These are phyloP conservation scores for Neurospora sp. DNA, from an alignment of 495 filamentous ascomycete genomes.

Conservation along the genomic window DNA sequence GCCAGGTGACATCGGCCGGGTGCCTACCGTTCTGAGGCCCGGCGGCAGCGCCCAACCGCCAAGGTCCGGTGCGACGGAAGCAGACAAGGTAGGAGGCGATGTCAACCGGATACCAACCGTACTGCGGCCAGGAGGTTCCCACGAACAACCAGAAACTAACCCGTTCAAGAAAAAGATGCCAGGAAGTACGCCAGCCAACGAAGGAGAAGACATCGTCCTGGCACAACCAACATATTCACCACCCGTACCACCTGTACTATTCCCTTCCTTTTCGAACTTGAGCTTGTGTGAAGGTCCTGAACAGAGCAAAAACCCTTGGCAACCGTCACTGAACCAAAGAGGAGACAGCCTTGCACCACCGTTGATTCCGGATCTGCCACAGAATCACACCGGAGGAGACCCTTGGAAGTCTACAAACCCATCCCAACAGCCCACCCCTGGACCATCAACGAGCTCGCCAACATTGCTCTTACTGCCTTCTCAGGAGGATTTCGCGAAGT, in stretches of 20 bases:
- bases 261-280: slow-evolving; percentile 26
- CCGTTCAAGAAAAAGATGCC: slow-evolving; percentile 41
- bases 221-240: slow-evolving; percentile 8
- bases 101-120: slow-evolving; percentile 19
- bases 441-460: slow-evolving; percentile 14
- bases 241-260: slow-evolving; percentile 12
- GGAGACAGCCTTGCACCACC: slow-evolving; percentile 6
- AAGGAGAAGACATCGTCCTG: not conserved
- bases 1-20: slow-evolving; percentile 7
- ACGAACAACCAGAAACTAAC: slow-evolving; percentile 35
- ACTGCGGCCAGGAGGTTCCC: slow-evolving; percentile 25
- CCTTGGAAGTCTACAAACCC: slow-evolving; percentile 28
- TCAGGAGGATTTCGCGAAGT: slow-evolving; percentile 20
- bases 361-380: slow-evolving; percentile 12
- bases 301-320: slow-evolving; percentile 44
- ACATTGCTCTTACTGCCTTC: slow-evolving; percentile 20
- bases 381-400: slow-evolving; percentile 21
- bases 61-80: not conserved
- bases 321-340: slow-evolving; percentile 27
- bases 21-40: slow-evolving; percentile 14
- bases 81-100: slow-evolving; percentile 5
- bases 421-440: slow-evolving; percentile 22
- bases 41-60: slow-evolving; percentile 5
- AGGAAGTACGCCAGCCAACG: slow-evolving; percentile 4
- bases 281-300: slow-evolving; percentile 10